phyloP scores from a whole-genome alignment of 2,329 filamentous ascomycete genomes.

The Furcasterigmium furcatum region DNA sequence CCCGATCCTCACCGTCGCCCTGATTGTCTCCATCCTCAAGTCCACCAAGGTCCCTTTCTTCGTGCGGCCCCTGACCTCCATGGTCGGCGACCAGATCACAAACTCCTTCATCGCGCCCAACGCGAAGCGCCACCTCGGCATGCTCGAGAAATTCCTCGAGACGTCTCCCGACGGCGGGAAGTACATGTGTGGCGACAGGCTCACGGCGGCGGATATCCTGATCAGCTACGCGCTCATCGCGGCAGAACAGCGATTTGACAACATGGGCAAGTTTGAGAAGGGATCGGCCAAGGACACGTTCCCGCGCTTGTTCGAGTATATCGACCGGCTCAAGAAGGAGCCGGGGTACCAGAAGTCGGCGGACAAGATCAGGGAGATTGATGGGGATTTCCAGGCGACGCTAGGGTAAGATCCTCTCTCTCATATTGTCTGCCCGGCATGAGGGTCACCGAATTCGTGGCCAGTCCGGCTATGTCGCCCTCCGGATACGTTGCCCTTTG shows the following conservation, averaged over 20 bases:
- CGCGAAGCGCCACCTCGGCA: constrained; percentile 39
- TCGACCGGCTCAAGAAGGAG: constrained; percentile 39
- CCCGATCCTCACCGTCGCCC: constrained; percentile 60
- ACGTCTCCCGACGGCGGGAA: constrained; percentile 35
- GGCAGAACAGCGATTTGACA: constrained; percentile 32
- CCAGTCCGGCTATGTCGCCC: too few species aligned
- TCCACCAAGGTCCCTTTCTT: constrained; percentile 46
- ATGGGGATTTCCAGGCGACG: constrained; percentile 28
- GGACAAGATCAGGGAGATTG: constrained; percentile 46
- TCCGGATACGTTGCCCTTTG: too few species aligned
- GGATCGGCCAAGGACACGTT: constrained; percentile 33
- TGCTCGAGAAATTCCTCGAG: constrained; percentile 46
- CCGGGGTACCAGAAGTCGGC: constrained; percentile 45
- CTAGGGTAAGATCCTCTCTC: neutral
- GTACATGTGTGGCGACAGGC: constrained; percentile 45
- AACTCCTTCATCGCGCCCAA: constrained; percentile 43
- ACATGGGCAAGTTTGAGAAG: constrained; percentile 37
- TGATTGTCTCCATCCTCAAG: constrained; percentile 55
- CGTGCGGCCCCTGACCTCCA: constrained; percentile 46
- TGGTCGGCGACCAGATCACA: constrained; percentile 40
- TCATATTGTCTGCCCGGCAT: too few species aligned
- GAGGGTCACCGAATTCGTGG: too few species aligned
- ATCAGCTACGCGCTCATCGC: constrained; percentile 50
- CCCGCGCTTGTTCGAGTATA: constrained; percentile 45
- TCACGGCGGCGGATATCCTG: constrained; percentile 52